Conservation (phyloP, 768 basidiomycete species). For the Boletellus ananiceps region DNA sequence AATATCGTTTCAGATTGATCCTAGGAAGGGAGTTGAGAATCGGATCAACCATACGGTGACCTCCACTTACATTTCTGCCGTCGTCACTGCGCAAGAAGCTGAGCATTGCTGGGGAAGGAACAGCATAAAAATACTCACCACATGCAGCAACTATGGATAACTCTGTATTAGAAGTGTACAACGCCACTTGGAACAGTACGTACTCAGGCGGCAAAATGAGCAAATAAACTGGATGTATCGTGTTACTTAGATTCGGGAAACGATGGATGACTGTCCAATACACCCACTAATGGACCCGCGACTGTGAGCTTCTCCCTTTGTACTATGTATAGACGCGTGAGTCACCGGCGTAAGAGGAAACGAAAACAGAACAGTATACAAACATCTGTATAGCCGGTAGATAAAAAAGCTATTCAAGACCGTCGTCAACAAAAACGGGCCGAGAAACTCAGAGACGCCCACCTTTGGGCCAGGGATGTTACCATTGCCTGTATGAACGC, state of each 20-base stretch:
- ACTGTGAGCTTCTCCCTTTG: constrained; percentile 8
- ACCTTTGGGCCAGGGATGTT: constrained; percentile 24
- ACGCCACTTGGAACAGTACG: background rate
- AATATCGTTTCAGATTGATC: constrained; percentile 12
- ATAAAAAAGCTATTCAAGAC: constrained; percentile 18
- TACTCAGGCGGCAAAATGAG: constrained; percentile 18
- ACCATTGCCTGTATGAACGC: constrained; percentile 14
- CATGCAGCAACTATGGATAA: constrained; percentile 16
- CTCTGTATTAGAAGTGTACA: background rate
- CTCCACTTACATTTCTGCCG: constrained; percentile 18
- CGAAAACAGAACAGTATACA: background rate
- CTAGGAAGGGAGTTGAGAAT: constrained; percentile 1
- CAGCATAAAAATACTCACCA: constrained; percentile 3
- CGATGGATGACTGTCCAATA: background rate
- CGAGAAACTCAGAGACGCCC: background rate
- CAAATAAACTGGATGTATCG: constrained; percentile 9
- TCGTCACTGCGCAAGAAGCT: constrained; percentile 13
- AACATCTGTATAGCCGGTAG: constrained; percentile 24
- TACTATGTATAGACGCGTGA: constrained; percentile 5
- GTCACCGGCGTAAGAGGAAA: background rate
- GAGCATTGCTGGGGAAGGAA: background rate
- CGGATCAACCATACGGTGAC: background rate
- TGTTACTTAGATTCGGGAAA: background rate
- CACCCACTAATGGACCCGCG: constrained; percentile 16
- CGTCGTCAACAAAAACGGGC: background rate